Conservation (phyloP, 441 rosid species). For the Populus hybrid region DNA sequence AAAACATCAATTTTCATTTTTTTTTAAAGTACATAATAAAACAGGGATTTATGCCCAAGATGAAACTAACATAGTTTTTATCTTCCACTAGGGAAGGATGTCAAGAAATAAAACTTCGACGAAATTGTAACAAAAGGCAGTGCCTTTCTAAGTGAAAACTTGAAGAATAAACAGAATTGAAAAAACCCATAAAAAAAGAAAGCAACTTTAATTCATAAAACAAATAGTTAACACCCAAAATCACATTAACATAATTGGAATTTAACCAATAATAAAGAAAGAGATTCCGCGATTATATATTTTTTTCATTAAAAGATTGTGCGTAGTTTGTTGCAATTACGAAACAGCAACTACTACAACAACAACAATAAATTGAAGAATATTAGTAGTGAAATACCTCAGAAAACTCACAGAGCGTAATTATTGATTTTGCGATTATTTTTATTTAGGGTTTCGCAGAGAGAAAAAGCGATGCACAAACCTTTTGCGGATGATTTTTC, state of each 20-base stretch:
- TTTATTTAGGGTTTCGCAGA: constrained; percentile 24
- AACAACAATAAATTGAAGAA: not conserved
- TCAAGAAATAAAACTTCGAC: not conserved
- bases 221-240: not conserved
- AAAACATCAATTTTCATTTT: not conserved
- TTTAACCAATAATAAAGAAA: not conserved
- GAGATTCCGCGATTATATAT: not conserved
- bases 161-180: not conserved
- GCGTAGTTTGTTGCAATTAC: not conserved
- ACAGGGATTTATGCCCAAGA: not conserved
- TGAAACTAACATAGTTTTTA: not conserved
- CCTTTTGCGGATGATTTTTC: not conserved
- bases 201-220: not conserved
- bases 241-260: not conserved
- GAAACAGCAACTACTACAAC: not conserved
- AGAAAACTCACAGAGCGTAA: not conserved
- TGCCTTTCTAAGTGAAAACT: not conserved
- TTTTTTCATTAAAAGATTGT: not conserved
- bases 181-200: not conserved
- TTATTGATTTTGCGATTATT: not conserved
- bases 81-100: not conserved
- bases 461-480: not conserved
- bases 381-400: constrained; percentile 12
- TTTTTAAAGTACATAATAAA: not conserved
- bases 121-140: not conserved